Evolutionary conservation across 257 asterid genomes (phyloP), one percentile per base, ranked within the genome.

Genomic region (Ocimum tenuiflorum): DNA sequence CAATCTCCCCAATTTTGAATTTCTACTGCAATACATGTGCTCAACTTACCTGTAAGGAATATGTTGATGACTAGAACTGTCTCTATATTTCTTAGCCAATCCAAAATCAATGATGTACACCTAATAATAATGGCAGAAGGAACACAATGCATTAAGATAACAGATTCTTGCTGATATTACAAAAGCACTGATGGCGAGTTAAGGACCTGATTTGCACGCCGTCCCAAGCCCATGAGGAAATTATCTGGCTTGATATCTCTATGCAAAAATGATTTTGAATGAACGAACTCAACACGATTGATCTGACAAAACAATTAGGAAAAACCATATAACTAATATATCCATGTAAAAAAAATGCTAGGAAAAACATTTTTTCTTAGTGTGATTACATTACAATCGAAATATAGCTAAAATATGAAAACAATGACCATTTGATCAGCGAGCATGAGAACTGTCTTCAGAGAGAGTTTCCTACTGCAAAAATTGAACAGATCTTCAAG

Each of bases 191-290:
- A 69, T 29, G 43, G 45, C 9, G 42, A 56, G 22, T 71, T 36
- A 58, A 47, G 61, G 58, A 94, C 99, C 97, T 94, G 99, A 69
- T 90, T 86, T 61, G 99, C 99, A 58, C 97, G 96, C 54, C 97
- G 77, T 54, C 96, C 99, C 85, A 94, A 80, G 63, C 99, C 99
- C 99, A 94, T 94, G 63, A 94, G 95, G 74, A 94, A 94, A 82
- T 94, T 94, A 84, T 94, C 99, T 14, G 99, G 99, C 81, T 94
- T 94, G 79, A 90, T 94, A 79, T 94, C 99, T 41, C 99, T 91
- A 71, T 94, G 99, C 59, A 94, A 77, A 86, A 94, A 94, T 68
- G 96, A 90, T 74, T 94, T 94, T 23, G 91, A 78, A 68, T 94
- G 99, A 74, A 94, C 90, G 60, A 88, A 88, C 66, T 94, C 99